Evolutionary conservation across 2,329 filamentous ascomycete species (phyloP), one percentile per base, ranked within the genome.

Genomic region (Epichloe baconii): DNA sequence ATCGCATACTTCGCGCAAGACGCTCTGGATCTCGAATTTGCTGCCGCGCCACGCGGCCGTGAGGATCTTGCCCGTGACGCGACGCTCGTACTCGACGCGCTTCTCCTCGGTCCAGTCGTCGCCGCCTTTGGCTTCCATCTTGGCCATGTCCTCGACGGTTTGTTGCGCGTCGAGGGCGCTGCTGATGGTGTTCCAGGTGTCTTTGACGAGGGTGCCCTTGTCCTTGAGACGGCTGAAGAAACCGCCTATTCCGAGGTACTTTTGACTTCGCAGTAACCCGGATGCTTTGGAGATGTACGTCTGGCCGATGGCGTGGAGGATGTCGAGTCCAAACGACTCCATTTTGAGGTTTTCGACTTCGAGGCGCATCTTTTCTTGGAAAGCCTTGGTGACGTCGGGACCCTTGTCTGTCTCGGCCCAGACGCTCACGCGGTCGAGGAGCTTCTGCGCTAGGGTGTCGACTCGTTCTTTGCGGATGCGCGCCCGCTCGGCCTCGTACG

Each of bases 281-380:
- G 86, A 87, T 3, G 85, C 88, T 70, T 97, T 97, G 66, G 83
- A 82, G 31, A 93, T 71, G 68, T 98, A 98, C 4, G 88, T 95
- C 59, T 86, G 78, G 15, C 93, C 93, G 61, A 98, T 94, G 44
- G 93, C 90, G 67, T 97, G 91, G 47, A 96, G 75, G 59, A 97
- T 97, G 56, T 98, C 93, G 42, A 98, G 77, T 48, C 93, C 93
- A 61, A 98, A 98, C 0, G 87, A 94, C 71, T 98, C 93, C 88
- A 98, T 98, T 77, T 97, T 98, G 60, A 98, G 75, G 64, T 97
- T 95, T 73, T 98, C 93, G 26, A 95, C 88, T 71, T 98, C 93
- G 41, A 97, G 81, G 41, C 84, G 80, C 58, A 87, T 96, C 79
- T 98, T 96, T 66, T 91, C 88, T 66, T 90, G 84, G 74, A 97